phyloP scores from a whole-genome alignment of 192 early-diverging fungal species.

The Radiomyces spectabilis region DNA sequence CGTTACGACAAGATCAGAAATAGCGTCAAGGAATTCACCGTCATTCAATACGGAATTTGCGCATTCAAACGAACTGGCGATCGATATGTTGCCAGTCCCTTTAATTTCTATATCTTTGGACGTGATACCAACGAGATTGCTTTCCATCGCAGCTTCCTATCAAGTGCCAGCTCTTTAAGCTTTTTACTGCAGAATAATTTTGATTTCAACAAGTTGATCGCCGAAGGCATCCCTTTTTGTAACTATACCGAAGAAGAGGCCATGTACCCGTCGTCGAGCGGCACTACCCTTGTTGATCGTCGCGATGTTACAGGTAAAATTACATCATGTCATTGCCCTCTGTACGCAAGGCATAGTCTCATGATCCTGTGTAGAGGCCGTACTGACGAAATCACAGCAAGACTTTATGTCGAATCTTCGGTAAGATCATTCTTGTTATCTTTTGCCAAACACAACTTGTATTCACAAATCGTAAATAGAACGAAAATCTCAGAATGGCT shows the following conservation, averaged over 20 bases:
- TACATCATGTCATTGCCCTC: background rate
- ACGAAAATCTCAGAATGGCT: slow-evolving; percentile 35
- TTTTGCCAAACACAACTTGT: too few species aligned
- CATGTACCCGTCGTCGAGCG: background rate
- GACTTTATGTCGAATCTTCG: too few species aligned
- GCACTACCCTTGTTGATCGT: background rate
- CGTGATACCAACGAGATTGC: slow-evolving; percentile 1
- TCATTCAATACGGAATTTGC: slow-evolving; percentile 81
- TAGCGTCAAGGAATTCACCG: slow-evolving; percentile 28
- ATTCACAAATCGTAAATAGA: too few species aligned
- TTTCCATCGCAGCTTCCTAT: background rate
- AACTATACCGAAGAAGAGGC: slow-evolving; percentile 50
- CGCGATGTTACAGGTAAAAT: background rate
- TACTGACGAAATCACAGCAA: background rate
- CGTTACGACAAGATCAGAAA: slow-evolving; percentile 31
- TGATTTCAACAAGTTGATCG: slow-evolving; percentile 88
- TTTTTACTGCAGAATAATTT: slow-evolving; percentile 75
- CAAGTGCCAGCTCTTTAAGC: slow-evolving; percentile 46
- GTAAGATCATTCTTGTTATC: too few species aligned
- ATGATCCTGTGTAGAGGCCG: background rate
- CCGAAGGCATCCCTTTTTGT: slow-evolving; percentile 68
- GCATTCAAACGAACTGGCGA: slow-evolving; percentile 62
- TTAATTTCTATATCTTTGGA: slow-evolving; percentile 83
- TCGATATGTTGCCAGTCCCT: slow-evolving; percentile 69
- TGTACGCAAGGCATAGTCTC: too few species aligned